A percentile compares a stretch with the other conserved stretches of the same genome.
Conservation (phyloP, 1,284 basidiomycete genomes). For the Ganoderma sinense region DNA sequence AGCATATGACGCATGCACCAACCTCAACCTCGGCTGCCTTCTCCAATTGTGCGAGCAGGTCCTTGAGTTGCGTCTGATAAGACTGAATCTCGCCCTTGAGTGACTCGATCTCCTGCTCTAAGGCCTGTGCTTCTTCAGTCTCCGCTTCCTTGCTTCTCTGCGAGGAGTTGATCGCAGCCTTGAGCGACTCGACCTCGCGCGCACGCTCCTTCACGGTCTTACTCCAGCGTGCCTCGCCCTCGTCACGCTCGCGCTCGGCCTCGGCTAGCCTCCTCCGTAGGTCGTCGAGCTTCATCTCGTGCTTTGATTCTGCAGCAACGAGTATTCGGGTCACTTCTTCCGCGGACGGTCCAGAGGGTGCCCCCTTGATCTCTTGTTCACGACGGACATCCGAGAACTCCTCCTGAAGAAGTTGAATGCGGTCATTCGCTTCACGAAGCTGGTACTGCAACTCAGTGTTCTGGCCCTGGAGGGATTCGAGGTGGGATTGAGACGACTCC, state of each 20-base stretch:
- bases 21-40: conserved; percentile 65
- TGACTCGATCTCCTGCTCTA: conserved; percentile 63
- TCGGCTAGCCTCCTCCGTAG: conserved; percentile 63
- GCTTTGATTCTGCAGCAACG: conserved; percentile 78
- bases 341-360: conserved; percentile 57
- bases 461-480: conserved; percentile 78
- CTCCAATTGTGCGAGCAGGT: conserved; percentile 57
- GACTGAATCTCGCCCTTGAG: conserved; percentile 57
- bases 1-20: conserved; percentile 40
- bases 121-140: conserved; percentile 59
- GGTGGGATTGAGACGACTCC: conserved; percentile 79
- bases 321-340: conserved; percentile 81
- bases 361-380: conserved; percentile 57
- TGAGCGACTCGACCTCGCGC: conserved; percentile 80
- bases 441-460: conserved; percentile 88
- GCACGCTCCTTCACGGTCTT: conserved; percentile 78
- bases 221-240: conserved; percentile 88
- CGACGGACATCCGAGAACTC: conserved; percentile 72
- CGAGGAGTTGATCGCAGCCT: conserved; percentile 62
- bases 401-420: conserved; percentile 72
- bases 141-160: conserved; percentile 64
- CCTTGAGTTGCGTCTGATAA: conserved; percentile 54
- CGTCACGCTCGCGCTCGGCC: conserved; percentile 77
- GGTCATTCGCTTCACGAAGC: conserved; percentile 80
- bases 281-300: conserved; percentile 78